A percentile compares a stretch with the other conserved stretches of the same genome.
Conservation (phyloP, 768 basidiomycete species). For the Cystofilobasidium capitatum region DNA sequence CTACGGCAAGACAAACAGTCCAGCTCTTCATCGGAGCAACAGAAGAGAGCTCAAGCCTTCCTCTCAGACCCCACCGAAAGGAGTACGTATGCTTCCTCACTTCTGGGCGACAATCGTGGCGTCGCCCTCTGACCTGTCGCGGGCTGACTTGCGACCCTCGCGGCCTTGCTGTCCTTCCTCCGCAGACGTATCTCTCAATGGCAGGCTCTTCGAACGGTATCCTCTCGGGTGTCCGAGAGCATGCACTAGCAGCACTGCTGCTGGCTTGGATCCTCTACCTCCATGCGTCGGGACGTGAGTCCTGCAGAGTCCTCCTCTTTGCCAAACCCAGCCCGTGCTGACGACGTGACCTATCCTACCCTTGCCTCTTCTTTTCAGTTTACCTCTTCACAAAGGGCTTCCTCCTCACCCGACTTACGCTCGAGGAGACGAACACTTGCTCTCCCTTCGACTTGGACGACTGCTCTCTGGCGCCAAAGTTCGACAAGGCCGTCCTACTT, state of each 20-base stretch:
- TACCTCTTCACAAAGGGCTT: conserved; percentile 89
- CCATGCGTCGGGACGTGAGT: conserved; percentile 19
- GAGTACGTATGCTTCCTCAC: too few species aligned
- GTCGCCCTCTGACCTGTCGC: too few species aligned
- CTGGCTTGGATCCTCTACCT: conserved; percentile 17
- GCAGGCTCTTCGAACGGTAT: not conserved
- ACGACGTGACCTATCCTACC: too few species aligned
- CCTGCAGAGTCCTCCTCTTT: not conserved
- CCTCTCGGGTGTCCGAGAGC: not conserved
- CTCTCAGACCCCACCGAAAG: too few species aligned
- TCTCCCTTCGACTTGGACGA: not conserved
- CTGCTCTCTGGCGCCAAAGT: conserved; percentile 51
- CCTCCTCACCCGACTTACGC: conserved; percentile 66
- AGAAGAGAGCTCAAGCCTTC: too few species aligned
- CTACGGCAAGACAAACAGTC: too few species aligned
- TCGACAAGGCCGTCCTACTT: conserved; percentile 69
- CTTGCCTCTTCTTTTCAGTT: conserved; percentile 57
- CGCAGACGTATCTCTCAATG: not conserved
- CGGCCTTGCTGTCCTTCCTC: too few species aligned
- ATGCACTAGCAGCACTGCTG: conserved; percentile 17
- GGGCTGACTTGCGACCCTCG: too few species aligned
- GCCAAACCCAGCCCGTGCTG: not conserved
- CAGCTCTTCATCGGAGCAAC: too few species aligned
- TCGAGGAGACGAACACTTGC: conserved; percentile 49
- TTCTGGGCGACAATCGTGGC: too few species aligned